Evolutionary conservation across 2,329 filamentous ascomycete species (phyloP).

Genomic region (Bretziella fagacearum): DNA sequence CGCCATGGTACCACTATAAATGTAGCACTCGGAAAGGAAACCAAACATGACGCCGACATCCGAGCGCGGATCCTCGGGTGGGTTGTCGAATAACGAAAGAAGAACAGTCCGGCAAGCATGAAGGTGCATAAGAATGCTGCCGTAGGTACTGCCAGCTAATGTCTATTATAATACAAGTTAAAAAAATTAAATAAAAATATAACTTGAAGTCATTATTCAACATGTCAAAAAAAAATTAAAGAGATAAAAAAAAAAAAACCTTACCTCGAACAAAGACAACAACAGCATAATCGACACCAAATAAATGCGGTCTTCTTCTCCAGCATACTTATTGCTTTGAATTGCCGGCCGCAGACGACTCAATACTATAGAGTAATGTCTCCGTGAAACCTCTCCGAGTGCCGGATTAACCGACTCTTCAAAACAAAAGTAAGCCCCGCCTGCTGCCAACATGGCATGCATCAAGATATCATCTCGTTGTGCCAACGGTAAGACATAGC

Average conservation of each 20-base stretch:
- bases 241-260: background rate
- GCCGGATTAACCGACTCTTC: conserved; percentile 4
- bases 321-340: conserved; percentile 1
- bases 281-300: conserved; percentile 11
- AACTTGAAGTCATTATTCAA: no score
- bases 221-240: no score
- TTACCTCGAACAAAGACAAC: conserved; percentile 13
- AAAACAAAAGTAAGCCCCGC: conserved; percentile 13
- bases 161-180: conserved; percentile 6
- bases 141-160: conserved; percentile 8
- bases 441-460: conserved; percentile 12
- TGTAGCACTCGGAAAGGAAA: conserved; percentile 13
- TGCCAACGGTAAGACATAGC: conserved; percentile 8
- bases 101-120: conserved; percentile 10
- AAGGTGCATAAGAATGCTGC: conserved; percentile 11
- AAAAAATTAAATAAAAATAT: no score
- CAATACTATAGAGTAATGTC: conserved; percentile 10
- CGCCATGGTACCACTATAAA: conserved; percentile 5
- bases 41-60: conserved; percentile 12
- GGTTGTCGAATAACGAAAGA: background rate
- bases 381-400: conserved; percentile 7
- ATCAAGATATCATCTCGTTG: conserved; percentile 11
- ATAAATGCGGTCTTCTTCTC: conserved; percentile 7
- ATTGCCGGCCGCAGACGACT: conserved; percentile 6
- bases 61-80: background rate